These are phyloP conservation scores for Cyathus striatus DNA, from an alignment of 768 basidiomycete genomes.

Conservation along the genomic window DNA sequence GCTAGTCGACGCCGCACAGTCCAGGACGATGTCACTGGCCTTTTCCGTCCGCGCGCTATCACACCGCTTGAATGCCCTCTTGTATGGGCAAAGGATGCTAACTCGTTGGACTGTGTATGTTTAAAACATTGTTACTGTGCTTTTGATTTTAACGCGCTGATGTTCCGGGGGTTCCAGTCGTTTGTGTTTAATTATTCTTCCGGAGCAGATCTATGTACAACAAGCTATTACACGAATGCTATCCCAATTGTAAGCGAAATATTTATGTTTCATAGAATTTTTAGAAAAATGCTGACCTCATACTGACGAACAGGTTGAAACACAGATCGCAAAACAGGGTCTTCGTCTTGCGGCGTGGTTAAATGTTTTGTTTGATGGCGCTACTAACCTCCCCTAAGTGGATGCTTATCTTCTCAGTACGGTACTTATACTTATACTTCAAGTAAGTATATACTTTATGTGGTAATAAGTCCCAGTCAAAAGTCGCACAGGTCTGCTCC, in stretches of 20 bases:
- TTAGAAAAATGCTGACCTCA: not conserved
- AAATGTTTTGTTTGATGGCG: conserved; percentile 41
- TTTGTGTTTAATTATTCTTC: conserved; percentile 35
- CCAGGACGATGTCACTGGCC: conserved; percentile 22
- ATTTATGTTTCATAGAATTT: not conserved
- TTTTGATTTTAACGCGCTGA: not conserved
- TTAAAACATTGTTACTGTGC: not conserved
- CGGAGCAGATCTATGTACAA: conserved; percentile 40
- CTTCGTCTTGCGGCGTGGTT: conserved; percentile 47
- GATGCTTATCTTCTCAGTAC: not conserved
- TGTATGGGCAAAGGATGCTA: conserved; percentile 42
- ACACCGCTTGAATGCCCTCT: conserved; percentile 40
- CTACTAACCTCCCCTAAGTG: conserved; percentile 25
- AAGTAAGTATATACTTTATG: too few species aligned
- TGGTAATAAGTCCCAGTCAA: too few species aligned
- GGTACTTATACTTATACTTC: too few species aligned
- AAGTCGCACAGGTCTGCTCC: too few species aligned
- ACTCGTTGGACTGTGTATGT: conserved; percentile 38
- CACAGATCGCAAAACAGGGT: conserved; percentile 41
- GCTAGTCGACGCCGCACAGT: conserved; percentile 17
- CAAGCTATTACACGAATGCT: conserved; percentile 28
- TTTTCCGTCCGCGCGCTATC: conserved; percentile 24
- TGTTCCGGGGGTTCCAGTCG: conserved; percentile 19
- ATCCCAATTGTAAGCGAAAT: conserved; percentile 26
- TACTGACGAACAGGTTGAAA: conserved; percentile 27